Percentiles rank a stretch among this genome's conserved stretches.
phyloP scores from a whole-genome alignment of 805 yeast genomes.

The Sungouiella thailandica region DNA sequence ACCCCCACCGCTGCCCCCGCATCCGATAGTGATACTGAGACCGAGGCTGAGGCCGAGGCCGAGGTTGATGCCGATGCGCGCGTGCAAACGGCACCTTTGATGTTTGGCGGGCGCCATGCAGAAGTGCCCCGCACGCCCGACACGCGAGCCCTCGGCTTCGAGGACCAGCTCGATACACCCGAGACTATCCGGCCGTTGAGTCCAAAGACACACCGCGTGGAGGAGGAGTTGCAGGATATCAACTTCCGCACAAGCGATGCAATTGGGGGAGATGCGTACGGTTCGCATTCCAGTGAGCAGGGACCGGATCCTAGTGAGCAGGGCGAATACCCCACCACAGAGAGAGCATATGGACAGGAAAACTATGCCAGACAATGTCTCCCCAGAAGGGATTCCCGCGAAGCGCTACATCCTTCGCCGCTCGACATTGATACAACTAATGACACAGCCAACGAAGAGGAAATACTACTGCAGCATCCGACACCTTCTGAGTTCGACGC shows the following conservation, averaged over 20 bases:
- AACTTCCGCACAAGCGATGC: slow-evolving; percentile 15
- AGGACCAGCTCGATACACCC: slow-evolving; percentile 11
- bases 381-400: too few species aligned
- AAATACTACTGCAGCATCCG: slow-evolving; percentile 11
- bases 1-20: background rate
- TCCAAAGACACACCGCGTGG: slow-evolving; percentile 30
- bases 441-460: slow-evolving; percentile 5
- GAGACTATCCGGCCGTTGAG: slow-evolving; percentile 28
- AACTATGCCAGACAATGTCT: too few species aligned
- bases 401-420: too few species aligned
- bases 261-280: background rate
- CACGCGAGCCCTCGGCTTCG: background rate
- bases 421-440: background rate
- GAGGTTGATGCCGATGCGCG: background rate
- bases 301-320: too few species aligned
- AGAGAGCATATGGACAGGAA: too few species aligned
- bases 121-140: background rate
- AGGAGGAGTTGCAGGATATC: slow-evolving; percentile 27
- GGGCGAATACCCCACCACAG: too few species aligned
- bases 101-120: background rate
- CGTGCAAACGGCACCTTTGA: background rate
- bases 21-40: background rate
- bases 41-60: background rate
- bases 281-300: background rate
- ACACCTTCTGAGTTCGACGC: slow-evolving; percentile 14